Evolutionary conservation across 257 asterid species (phyloP).

Genomic region (Solanum phureja): DNA sequence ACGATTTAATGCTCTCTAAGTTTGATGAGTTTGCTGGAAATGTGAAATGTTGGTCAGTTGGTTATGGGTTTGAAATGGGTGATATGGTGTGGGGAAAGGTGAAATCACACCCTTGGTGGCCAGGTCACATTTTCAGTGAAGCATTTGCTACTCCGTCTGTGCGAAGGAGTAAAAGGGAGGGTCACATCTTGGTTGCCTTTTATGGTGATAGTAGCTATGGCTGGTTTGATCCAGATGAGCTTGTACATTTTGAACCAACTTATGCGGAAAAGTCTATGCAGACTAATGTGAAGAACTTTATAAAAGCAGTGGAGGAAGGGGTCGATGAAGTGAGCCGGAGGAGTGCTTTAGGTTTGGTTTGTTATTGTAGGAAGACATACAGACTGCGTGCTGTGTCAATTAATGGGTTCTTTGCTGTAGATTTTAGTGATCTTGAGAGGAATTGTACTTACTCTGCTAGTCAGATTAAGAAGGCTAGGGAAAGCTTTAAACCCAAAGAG

Average conservation of each 20-base stretch:
- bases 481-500: slow-evolving; percentile 45
- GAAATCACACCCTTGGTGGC: slow-evolving; percentile 99
- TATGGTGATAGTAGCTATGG: slow-evolving; percentile 94
- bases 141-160: slow-evolving; percentile 62
- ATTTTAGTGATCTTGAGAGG: slow-evolving; percentile 55
- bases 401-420: slow-evolving; percentile 55
- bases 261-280: slow-evolving; percentile 71
- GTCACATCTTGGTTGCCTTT: slow-evolving; percentile 82
- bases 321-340: slow-evolving; percentile 70
- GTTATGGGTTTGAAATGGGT: slow-evolving; percentile 61
- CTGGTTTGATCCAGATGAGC: slow-evolving; percentile 78
- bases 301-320: slow-evolving; percentile 83
- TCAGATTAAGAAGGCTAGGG: slow-evolving; percentile 67
- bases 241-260: slow-evolving; percentile 66
- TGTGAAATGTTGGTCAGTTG: slow-evolving; percentile 37
- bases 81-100: slow-evolving; percentile 99
- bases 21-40: slow-evolving; percentile 52
- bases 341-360: slow-evolving; percentile 61
- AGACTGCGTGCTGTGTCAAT: slow-evolving; percentile 45
- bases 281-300: slow-evolving; percentile 37
- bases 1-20: slow-evolving; percentile 47
- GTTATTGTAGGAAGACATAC: slow-evolving; percentile 59
- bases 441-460: slow-evolving; percentile 40
- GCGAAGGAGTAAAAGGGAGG: slow-evolving; percentile 59
- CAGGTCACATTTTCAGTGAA: slow-evolving; percentile 75